phyloP scores from a whole-genome alignment of 352 stramenopile genomes.

The Globisporangium cystogenes region DNA sequence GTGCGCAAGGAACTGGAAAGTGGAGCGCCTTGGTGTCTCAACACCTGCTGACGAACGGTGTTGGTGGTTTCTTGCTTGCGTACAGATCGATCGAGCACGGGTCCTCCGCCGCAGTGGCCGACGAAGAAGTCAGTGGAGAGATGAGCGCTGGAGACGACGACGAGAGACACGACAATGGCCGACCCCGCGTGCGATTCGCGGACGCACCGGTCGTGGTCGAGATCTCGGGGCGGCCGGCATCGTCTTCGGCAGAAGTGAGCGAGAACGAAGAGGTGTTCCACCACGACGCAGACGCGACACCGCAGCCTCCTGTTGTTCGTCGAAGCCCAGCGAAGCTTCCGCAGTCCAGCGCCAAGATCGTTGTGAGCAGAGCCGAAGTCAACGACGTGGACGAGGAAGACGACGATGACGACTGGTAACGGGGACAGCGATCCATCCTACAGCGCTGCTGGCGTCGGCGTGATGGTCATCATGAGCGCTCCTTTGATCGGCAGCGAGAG shows the following conservation, averaged over 20 bases:
- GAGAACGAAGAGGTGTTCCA: conserved; percentile 9
- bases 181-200: conserved; percentile 10
- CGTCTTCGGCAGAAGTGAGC: conserved; percentile 3
- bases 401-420: conserved; percentile 14
- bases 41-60: not conserved
- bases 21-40: no score
- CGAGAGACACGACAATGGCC: not conserved
- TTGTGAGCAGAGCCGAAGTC: not conserved
- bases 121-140: not conserved
- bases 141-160: not conserved
- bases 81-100: conserved; percentile 4
- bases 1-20: not conserved
- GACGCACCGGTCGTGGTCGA: conserved; percentile 7
- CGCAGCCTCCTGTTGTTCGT: conserved; percentile 1
- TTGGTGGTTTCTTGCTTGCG: not conserved
- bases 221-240: not conserved
- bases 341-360: not conserved
- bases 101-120: not conserved
- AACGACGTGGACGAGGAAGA: conserved; percentile 12
- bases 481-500: conserved; percentile 10
- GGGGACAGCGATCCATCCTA: not conserved
- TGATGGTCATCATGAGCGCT: conserved; percentile 3
- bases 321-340: not conserved
- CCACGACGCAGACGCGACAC: not conserved
- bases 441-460: not conserved